These are phyloP conservation scores for Naganishia antarctica DNA, from an alignment of 768 basidiomycete species.

Conservation along the genomic window DNA sequence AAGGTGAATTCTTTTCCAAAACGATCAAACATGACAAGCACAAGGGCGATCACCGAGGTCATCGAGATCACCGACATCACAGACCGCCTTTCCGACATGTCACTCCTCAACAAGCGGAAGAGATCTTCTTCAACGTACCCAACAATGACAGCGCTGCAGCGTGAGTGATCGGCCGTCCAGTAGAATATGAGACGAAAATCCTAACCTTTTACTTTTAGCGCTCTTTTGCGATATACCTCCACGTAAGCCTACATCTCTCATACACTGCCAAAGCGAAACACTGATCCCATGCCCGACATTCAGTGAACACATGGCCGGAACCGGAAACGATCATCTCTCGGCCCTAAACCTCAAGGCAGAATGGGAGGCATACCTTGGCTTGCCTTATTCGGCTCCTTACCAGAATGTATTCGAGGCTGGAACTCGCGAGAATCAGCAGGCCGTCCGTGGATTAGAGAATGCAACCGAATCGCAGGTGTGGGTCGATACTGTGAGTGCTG, in stretches of 20 bases:
- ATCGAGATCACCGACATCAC: constrained; percentile 17
- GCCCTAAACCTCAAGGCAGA: constrained; percentile 45
- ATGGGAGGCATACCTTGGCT: constrained; percentile 41
- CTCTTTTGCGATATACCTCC: constrained; percentile 40
- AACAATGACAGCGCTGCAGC: constrained; percentile 42
- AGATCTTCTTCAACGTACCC: constrained; percentile 43
- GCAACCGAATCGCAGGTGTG: constrained; percentile 35
- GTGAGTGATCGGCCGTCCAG: constrained; percentile 30
- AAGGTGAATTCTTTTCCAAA: constrained; percentile 4
- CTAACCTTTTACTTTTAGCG: constrained; percentile 29
- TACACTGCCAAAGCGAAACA: background rate
- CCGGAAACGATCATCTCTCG: constrained; percentile 42
- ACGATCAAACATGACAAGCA: background rate
- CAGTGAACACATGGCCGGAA: constrained; percentile 44
- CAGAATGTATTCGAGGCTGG: constrained; percentile 45
- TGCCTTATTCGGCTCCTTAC: constrained; percentile 37
- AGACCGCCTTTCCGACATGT: constrained; percentile 14
- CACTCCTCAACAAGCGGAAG: constrained; percentile 37
- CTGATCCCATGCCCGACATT: background rate
- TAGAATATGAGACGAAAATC: no score
- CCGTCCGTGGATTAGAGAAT: constrained; percentile 18
- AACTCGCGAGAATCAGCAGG: constrained; percentile 35
- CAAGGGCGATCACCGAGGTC: background rate
- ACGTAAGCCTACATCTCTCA: constrained; percentile 18
- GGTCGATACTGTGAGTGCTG: constrained; percentile 46